A percentile compares a stretch with the other conserved stretches of the same genome.
Evolutionary conservation across 1,139 yeast species (phyloP).

Genomic region (Taphrina pruni): DNA sequence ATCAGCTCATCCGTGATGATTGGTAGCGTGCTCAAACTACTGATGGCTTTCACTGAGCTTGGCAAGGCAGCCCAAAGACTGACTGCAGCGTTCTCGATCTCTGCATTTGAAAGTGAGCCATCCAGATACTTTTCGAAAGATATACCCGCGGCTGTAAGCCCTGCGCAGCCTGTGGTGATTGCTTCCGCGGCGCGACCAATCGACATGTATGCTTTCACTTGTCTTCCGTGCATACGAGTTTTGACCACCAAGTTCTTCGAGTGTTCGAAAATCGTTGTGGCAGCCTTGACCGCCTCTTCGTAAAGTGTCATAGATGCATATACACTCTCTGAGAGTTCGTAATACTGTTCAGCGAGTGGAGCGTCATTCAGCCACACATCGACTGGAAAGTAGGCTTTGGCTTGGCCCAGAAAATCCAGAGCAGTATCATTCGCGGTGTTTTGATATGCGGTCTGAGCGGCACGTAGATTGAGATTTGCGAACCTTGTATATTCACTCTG

Average conservation of each 20-base stretch:
- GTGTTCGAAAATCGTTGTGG: conserved; percentile 5
- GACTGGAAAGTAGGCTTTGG: conserved; percentile 2
- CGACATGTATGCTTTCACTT: conserved; percentile 14
- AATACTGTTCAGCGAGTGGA: conserved; percentile 16
- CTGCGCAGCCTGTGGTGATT: conserved; percentile 4
- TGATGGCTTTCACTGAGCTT: background rate
- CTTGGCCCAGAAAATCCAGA: conserved; percentile 1
- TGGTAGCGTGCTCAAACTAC: background rate
- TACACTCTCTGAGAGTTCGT: conserved; percentile 21
- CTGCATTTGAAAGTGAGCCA: conserved; percentile 7
- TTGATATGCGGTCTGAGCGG: conserved; percentile 31
- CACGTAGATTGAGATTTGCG: conserved; percentile 30
- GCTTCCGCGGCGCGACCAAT: conserved; percentile 20
- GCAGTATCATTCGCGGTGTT: conserved; percentile 34
- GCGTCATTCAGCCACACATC: conserved; percentile 23
- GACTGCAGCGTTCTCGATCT: conserved; percentile 5
- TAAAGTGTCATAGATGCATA: conserved; percentile 21
- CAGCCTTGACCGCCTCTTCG: conserved; percentile 20
- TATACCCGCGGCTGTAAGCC: conserved; percentile 20
- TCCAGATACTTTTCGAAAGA: conserved; percentile 13
- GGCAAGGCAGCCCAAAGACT: conserved; percentile 30
- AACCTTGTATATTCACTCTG: background rate
- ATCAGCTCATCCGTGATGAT: conserved; percentile 13
- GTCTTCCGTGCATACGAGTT: conserved; percentile 16
- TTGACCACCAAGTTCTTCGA: conserved; percentile 6